Evolutionary conservation across 1,284 basidiomycete genomes (phyloP), one percentile per base, ranked within the genome.

Genomic region (Austroboletus niveus): DNA sequence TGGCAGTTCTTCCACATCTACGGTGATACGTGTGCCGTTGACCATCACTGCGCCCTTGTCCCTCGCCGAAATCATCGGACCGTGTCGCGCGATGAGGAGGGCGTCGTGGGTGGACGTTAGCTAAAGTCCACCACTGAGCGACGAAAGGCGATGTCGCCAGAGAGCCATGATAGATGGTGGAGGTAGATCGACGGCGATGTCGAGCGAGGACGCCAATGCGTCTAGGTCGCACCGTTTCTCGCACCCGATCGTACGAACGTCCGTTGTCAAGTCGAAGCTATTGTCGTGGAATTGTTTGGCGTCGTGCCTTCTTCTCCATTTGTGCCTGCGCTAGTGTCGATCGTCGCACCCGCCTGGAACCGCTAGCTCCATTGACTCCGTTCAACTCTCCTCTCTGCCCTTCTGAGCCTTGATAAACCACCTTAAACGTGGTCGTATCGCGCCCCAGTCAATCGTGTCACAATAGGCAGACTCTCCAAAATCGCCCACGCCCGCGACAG

Each of bases 81-180:
- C 91, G n/a, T 86, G 80, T 12, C 91, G 80, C 8, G 98, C 85
- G 52, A 90, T 83, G 41, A 84, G 73, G 15, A 86, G 75, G 3
- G 86, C 82, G 55, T 94, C 90, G 61, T 99, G 96, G 27, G 88
- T 91, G 60, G 98, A 79, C 0, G 93, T 96, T 22, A 99, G 73
- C 97, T 97, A 99, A n/a, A 98, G 73, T 0, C 96, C 96, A 8
- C 97, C 95, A 4, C 95, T 96, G 39, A 88, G 87, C 10, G 81
- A 77, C 1, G 93, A 94, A 9, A 99, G 77, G 17, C 88, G 81
- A 69, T 99, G 96, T 32, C 97, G 81, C 10, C 89, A 83, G 17
- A 99, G 78, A 54, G 90, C 94, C 1, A 87, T 84, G 36, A 96
- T 86, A 5, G 82, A 78, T 58, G 88, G 85, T 17, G 95, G 96